Percentiles rank a stretch among this genome's conserved stretches.
phyloP scores from a whole-genome alignment of 2,329 filamentous ascomycete species.

The Cladosporium halotolerans region DNA sequence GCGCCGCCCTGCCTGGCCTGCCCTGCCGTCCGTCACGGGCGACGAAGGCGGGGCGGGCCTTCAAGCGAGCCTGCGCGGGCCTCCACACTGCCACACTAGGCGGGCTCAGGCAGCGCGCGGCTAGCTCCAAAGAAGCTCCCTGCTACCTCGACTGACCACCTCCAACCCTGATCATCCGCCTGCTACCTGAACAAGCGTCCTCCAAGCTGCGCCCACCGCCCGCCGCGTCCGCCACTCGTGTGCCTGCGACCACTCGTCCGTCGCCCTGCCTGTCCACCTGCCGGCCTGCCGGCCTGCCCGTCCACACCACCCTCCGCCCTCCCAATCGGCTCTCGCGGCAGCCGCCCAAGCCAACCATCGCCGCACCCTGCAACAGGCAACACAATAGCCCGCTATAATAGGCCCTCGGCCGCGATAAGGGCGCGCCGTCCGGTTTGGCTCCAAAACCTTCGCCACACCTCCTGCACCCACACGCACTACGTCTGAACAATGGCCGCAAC shows the following conservation, averaged over 20 bases:
- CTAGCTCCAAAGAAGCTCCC: neutral
- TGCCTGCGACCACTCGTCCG: neutral
- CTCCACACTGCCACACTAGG: neutral
- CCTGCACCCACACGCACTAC: constrained; percentile 1
- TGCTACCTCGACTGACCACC: neutral
- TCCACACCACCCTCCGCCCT: constrained; percentile 11
- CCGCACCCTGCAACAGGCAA: constrained; percentile 23
- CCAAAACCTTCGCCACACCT: neutral
- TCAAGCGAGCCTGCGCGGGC: too few relatives aligned
- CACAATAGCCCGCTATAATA: constrained; percentile 19
- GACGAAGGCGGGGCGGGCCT: too few relatives aligned
- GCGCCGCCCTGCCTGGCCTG: neutral
- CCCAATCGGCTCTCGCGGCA: constrained; percentile 19
- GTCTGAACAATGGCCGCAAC: constrained; percentile 65
- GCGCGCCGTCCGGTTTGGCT: constrained; percentile 11
- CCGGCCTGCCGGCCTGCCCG: neutral
- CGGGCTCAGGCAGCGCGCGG: neutral
- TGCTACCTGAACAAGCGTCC: constrained; percentile 10
- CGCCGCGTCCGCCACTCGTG: constrained; percentile 6
- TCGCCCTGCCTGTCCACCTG: neutral
- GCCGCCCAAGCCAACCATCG: constrained; percentile 14
- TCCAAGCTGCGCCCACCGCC: constrained; percentile 1
- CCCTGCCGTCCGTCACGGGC: neutral
- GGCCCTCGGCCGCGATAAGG: constrained; percentile 8
- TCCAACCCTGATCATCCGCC: constrained; percentile 9